Percentiles rank a stretch among this genome's conserved stretches.
Conservation (phyloP, 352 stramenopile species). For the Globisporangium apiculatum region DNA sequence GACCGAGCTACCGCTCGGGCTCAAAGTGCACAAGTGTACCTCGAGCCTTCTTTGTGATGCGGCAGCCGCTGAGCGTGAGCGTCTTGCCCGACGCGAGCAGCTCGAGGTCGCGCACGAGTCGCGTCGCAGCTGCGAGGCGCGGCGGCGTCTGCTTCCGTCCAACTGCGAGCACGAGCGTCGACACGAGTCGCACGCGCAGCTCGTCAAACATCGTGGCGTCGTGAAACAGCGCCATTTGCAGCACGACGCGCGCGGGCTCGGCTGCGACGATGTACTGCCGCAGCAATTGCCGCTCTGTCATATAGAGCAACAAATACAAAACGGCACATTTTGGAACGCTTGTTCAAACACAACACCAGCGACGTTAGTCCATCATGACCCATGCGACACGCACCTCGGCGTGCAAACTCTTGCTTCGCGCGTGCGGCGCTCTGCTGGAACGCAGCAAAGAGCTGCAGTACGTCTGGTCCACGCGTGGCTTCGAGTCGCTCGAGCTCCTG, state of each 20-base stretch:
- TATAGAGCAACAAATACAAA: background rate
- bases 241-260: constrained; percentile 21
- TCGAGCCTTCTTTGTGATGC: constrained; percentile 32
- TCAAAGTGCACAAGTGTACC: constrained; percentile 26
- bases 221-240: constrained; percentile 33
- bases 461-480: constrained; percentile 22
- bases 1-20: constrained; percentile 17
- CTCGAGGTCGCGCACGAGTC: constrained; percentile 37
- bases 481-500: constrained; percentile 48
- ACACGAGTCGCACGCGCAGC: constrained; percentile 53
- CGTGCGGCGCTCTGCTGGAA: constrained; percentile 41
- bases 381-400: constrained; percentile 18
- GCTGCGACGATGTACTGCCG: constrained; percentile 29
- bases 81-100: constrained; percentile 54
- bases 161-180: constrained; percentile 38
- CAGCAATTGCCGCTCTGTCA: constrained; percentile 39
- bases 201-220: constrained; percentile 60
- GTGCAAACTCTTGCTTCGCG: constrained; percentile 45
- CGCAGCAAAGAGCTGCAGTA: constrained; percentile 33
- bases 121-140: constrained; percentile 41
- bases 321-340: too few species aligned
- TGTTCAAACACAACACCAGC: too few species aligned
- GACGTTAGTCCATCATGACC: background rate
- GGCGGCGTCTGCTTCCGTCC: constrained; percentile 54
- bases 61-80: constrained; percentile 59